These are phyloP conservation scores for Neopestalotiopsis rosae DNA, from an alignment of 2,329 filamentous ascomycete genomes.

Conservation along the genomic window DNA sequence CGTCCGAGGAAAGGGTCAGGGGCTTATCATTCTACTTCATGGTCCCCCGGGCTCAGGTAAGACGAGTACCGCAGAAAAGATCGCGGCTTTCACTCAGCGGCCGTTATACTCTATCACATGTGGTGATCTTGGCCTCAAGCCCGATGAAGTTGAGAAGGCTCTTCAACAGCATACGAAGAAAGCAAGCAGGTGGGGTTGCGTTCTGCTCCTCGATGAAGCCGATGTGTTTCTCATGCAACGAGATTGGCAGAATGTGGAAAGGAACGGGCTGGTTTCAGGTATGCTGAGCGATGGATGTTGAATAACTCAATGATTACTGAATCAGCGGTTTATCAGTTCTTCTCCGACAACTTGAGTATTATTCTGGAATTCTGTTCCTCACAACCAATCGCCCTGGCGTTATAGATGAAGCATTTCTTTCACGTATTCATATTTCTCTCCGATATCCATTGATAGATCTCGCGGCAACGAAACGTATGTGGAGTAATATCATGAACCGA, in stretches of 20 bases:
- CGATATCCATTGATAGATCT: slow-evolving; percentile 22
- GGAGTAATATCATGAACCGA: slow-evolving; percentile 28
- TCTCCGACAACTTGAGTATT: slow-evolving; percentile 27
- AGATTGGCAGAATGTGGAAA: slow-evolving; percentile 18
- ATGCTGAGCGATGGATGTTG: no score
- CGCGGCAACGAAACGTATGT: slow-evolving; percentile 22
- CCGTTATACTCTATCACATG: slow-evolving; percentile 39
- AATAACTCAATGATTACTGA: no score
- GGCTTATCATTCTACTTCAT: slow-evolving; percentile 49
- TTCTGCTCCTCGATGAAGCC: slow-evolving; percentile 38
- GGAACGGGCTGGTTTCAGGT: slow-evolving; percentile 30
- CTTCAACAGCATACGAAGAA: slow-evolving; percentile 40
- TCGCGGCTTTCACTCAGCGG: slow-evolving; percentile 39
- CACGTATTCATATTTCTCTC: slow-evolving; percentile 28
- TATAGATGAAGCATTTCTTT: slow-evolving; percentile 32
- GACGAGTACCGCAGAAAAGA: slow-evolving; percentile 41
- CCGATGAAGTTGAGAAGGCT: slow-evolving; percentile 30
- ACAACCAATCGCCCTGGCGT: slow-evolving; percentile 28
- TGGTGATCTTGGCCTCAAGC: slow-evolving; percentile 34
- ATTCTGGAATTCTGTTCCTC: slow-evolving; percentile 27
- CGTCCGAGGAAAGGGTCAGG: slow-evolving; percentile 33
- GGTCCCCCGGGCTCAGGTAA: slow-evolving; percentile 51
- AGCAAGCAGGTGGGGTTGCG: slow-evolving; percentile 44
- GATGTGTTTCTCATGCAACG: slow-evolving; percentile 42
- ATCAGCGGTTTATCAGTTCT: no score